Evolutionary conservation across 2,329 filamentous ascomycete species (phyloP).

Genomic region (Paraconiothyrium sp.): DNA sequence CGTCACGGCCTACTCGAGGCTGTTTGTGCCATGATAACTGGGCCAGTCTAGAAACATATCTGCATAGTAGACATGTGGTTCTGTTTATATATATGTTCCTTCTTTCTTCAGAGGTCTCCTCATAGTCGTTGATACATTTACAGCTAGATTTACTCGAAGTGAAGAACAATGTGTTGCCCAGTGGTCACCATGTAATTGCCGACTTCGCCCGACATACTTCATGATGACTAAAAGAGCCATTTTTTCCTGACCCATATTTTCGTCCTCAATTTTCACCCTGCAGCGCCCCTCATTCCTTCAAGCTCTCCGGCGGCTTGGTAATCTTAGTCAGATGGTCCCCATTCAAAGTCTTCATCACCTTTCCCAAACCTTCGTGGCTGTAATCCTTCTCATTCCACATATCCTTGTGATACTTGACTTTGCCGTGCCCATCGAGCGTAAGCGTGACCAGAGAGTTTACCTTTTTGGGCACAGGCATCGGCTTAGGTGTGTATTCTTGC

Average conservation of each 20-base stretch:
- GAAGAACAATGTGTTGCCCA: too few species aligned
- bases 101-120: not conserved
- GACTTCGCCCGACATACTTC: too few species aligned
- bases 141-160: too few species aligned
- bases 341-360: conserved; percentile 60
- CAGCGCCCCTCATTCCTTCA: conserved; percentile 9
- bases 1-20: conserved; percentile 86
- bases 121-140: too few species aligned
- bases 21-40: conserved; percentile 77
- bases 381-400: conserved; percentile 70
- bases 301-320: conserved; percentile 48
- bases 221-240: too few species aligned
- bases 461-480: conserved; percentile 55
- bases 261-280: not conserved
- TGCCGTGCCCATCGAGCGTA: conserved; percentile 64
- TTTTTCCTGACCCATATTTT: too few species aligned
- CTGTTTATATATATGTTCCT: not conserved
- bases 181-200: too few species aligned
- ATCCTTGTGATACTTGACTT: conserved; percentile 69
- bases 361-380: conserved; percentile 63
- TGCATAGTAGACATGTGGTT: not conserved
- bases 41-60: not conserved
- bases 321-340: conserved; percentile 58
- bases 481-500: conserved; percentile 58
- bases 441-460: conserved; percentile 65